These are phyloP conservation scores for Thalassiosira mediterranea DNA, from an alignment of 352 stramenopile genomes.

Conservation along the genomic window DNA sequence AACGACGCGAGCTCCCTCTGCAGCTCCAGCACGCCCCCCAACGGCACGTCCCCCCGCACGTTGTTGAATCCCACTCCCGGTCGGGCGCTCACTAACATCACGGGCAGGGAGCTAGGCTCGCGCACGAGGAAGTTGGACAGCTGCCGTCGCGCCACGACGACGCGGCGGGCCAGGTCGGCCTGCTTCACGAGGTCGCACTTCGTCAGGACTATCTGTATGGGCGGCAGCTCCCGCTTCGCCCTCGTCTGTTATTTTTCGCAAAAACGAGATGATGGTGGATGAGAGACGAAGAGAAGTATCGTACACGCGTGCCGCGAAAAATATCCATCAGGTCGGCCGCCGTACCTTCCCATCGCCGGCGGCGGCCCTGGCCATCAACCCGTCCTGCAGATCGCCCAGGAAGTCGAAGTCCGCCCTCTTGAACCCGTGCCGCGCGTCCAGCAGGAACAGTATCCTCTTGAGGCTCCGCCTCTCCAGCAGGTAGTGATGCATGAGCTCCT, in stretches of 20 bases:
- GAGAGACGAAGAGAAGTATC: not conserved
- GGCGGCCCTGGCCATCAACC: constrained; percentile 26
- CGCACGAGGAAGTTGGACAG: constrained; percentile 70
- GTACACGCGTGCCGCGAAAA: too few relatives aligned
- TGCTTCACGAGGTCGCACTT: constrained; percentile 83
- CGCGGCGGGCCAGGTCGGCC: constrained; percentile 65
- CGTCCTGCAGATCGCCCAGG: constrained; percentile 57
- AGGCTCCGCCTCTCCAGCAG: constrained; percentile 64
- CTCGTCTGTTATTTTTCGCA: not conserved
- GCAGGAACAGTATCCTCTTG: constrained; percentile 75
- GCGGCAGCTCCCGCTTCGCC: constrained; percentile 46
- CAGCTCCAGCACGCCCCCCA: constrained; percentile 71
- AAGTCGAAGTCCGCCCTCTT: constrained; percentile 78
- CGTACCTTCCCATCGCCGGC: not conserved
- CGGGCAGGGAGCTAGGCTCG: constrained; percentile 65
- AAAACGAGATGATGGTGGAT: not conserved
- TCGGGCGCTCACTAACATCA: constrained; percentile 77
- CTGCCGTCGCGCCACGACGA: constrained; percentile 60
- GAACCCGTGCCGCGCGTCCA: constrained; percentile 80
- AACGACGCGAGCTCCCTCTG: constrained; percentile 74
- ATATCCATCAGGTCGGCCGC: not conserved
- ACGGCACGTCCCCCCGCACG: constrained; percentile 39
- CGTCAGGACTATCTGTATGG: constrained; percentile 80
- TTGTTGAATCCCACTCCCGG: constrained; percentile 62
- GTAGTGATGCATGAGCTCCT: constrained; percentile 71